These are phyloP conservation scores for Cnidoscolus chayamansa DNA, from an alignment of 441 rosid genomes.

Conservation along the genomic window DNA sequence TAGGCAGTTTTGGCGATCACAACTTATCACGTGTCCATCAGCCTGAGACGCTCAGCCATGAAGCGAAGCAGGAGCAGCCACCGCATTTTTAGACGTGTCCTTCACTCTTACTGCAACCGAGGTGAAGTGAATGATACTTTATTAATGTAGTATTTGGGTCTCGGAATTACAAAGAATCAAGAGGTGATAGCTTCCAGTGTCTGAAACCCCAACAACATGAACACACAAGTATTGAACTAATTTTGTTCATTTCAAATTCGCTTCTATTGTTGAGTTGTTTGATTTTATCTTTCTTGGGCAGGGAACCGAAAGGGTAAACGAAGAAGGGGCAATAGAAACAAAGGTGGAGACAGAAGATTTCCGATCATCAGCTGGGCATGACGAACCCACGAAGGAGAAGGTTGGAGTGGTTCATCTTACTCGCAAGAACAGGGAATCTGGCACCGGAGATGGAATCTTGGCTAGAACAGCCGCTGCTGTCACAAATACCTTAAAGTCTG, in stretches of 20 bases:
- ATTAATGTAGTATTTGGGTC: no score
- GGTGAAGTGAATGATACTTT: neutral
- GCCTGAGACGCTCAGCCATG: neutral
- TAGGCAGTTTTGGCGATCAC: neutral
- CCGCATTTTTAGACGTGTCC: conserved; percentile 25
- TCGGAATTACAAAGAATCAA: neutral
- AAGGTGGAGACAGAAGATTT: conserved; percentile 37
- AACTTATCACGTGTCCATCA: conserved; percentile 19
- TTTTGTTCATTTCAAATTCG: neutral
- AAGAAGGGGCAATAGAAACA: conserved; percentile 30
- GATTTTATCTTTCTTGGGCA: conserved; percentile 4
- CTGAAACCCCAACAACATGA: conserved; percentile 22
- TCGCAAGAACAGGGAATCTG: conserved; percentile 18
- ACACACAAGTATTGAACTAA: conserved; percentile 19
- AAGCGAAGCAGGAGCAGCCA: conserved; percentile 26
- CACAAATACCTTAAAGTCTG: conserved; percentile 28
- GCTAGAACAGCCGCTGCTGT: conserved; percentile 31
- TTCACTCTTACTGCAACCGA: neutral
- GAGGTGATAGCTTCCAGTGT: neutral
- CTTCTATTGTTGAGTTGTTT: neutral
- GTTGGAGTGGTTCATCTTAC: conserved; percentile 40
- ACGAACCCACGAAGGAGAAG: conserved; percentile 30
- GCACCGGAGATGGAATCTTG: conserved; percentile 13
- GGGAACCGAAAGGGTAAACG: conserved; percentile 32
- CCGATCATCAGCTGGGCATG: conserved; percentile 30